phyloP scores from a whole-genome alignment of 805 yeast species.

The Metschnikowia lachancei region DNA sequence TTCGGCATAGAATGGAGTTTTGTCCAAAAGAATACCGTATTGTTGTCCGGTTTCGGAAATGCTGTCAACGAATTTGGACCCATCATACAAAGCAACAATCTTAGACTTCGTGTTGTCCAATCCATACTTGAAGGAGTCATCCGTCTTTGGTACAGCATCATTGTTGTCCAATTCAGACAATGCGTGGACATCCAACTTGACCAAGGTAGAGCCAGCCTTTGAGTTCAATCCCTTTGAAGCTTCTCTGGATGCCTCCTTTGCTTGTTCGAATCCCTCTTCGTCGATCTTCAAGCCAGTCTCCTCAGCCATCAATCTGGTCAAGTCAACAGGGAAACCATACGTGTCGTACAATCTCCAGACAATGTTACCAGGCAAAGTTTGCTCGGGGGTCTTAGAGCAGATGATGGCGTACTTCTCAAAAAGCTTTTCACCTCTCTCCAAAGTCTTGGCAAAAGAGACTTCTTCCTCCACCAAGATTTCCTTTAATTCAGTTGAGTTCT shows the following conservation, averaged over 20 bases:
- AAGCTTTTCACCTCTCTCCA: constrained; percentile 96
- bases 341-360: constrained; percentile 99
- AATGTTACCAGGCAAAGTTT: constrained; percentile 83
- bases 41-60: constrained; percentile 44
- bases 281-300: constrained; percentile 93
- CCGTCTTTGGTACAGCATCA: constrained; percentile 68
- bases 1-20: constrained; percentile 95
- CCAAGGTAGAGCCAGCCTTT: constrained; percentile 50
- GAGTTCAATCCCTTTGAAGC: constrained; percentile 90
- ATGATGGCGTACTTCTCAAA: constrained; percentile 89
- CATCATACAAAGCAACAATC: constrained; percentile 69
- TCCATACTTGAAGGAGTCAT: constrained; percentile 78
- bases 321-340: constrained; percentile 98
- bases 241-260: constrained; percentile 84
- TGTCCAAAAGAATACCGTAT: constrained; percentile 79
- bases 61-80: constrained; percentile 55
- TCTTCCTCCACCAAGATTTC: constrained; percentile 97
- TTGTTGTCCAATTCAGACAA: constrained; percentile 65
- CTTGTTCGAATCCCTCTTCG: constrained; percentile 87
- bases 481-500: constrained; percentile 68
- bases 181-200: constrained; percentile 90
- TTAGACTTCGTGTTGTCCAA: constrained; percentile 65
- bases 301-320: constrained; percentile 97
- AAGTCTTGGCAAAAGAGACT: constrained; percentile 87
- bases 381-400: constrained; percentile 72